Base-by-base conservation (phyloP, 2,329 filamentous ascomycete species). In the Plectosphaerella sp. region DNA sequence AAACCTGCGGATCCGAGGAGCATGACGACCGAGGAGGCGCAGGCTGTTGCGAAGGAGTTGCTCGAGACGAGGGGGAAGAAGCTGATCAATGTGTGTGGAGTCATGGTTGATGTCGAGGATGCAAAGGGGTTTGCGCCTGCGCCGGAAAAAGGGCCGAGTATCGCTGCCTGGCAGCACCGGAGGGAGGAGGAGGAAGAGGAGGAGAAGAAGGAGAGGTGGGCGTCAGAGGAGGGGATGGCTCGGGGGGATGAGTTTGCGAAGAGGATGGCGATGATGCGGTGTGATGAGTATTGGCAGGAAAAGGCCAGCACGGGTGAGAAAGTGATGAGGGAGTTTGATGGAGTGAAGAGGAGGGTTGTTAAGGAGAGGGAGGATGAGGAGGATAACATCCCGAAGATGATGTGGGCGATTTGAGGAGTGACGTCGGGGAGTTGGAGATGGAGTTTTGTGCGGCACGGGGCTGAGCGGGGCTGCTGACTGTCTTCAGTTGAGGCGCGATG, bases 81-180 rank as follows among this genome's bases (percentile, higher is more conserved):
- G 8, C 7, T 24, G 22, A 48, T 43, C 25, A 43, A 47, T 28
- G 20, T 55, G 1, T 55, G 49, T n/a, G 54, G 54, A 9, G 24
- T 33, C 9, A 14, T 11, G 22, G 35, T 55, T 0, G n/a, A 18
- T n/a, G 51, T 36, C 12, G 42, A 5, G 22, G 54, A 55, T 18
- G 9, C 18, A 24, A 47, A 20, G 48, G 42, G 35, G 2, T 55
- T 52, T 49, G 52, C 45, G 36, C 43, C 39, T 16, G 45, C 49
- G 18, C 37, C 9, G 33, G 43, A 5, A 3, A 24, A 12, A 7
- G 28, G 28, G 8, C 8, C 11, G 28, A 43, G 7, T 43, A 43
- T 20, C 41, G 22, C 37, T 33, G 28, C 8, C 28, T 12, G 11
- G 20, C n/a, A 28, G 22, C 12, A 47, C 4, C 15, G 24, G 14